Conservation (phyloP, 2,329 filamentous ascomycete genomes). For the Ceratocystiopsis brevicomis region DNA sequence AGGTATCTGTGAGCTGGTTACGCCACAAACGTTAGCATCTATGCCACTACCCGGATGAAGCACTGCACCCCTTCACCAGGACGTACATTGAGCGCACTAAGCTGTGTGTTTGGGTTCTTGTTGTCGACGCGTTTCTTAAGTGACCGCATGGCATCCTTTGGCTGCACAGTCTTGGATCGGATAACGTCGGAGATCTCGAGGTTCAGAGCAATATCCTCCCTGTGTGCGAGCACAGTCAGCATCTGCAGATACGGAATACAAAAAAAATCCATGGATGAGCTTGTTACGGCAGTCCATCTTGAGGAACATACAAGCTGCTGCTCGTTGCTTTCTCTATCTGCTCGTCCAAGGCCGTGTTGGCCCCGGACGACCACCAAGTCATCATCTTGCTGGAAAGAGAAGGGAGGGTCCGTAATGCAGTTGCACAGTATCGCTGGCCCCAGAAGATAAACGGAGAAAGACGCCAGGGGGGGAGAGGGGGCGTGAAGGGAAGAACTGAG, state of each 20-base stretch:
- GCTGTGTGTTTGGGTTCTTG: conserved; percentile 92
- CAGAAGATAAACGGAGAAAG: too few species aligned
- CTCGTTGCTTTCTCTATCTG: conserved; percentile 91
- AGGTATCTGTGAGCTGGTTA: conserved; percentile 73
- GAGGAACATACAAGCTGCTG: conserved; percentile 58
- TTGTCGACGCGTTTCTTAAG: conserved; percentile 87
- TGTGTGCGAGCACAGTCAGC: conserved; percentile 17
- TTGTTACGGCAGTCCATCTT: not conserved
- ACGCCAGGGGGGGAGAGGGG: too few species aligned
- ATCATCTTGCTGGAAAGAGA: conserved; percentile 36
- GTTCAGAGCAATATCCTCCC: conserved; percentile 91
- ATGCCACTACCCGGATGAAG: too few species aligned
- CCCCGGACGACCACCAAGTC: conserved; percentile 91
- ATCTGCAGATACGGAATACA: not conserved
- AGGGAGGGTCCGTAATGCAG: too few species aligned
- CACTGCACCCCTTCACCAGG: too few species aligned
- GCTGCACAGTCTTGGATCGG: conserved; percentile 89
- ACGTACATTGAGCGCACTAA: conserved; percentile 75
- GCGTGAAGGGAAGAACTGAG: too few species aligned
- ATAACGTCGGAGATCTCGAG: conserved; percentile 97
- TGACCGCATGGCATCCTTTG: conserved; percentile 94
- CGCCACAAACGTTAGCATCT: not conserved
- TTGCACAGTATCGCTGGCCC: too few species aligned
- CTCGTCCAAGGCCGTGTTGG: conserved; percentile 81
- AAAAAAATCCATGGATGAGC: not conserved